Percentiles rank a stretch among this genome's conserved stretches.
phyloP scores from a whole-genome alignment of 2,329 filamentous ascomycete species.

The Pezicula neosporulosa region DNA sequence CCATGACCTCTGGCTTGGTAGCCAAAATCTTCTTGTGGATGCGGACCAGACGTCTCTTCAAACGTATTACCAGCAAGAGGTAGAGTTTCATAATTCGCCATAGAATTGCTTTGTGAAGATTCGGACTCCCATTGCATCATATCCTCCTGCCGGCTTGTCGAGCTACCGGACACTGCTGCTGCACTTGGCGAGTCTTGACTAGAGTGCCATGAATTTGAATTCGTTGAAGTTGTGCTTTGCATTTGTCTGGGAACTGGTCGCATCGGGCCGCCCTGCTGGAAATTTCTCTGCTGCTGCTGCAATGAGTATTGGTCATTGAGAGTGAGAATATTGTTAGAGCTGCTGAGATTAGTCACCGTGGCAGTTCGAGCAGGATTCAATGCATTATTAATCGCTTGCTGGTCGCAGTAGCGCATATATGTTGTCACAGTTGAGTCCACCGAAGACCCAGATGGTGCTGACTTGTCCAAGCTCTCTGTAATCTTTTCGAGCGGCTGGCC shows the following conservation, averaged over 20 bases:
- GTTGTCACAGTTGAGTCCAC: conserved; percentile 23
- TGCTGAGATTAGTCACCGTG: conserved; percentile 33
- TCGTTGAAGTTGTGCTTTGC: too few species aligned
- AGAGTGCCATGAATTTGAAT: too few species aligned
- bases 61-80: conserved; percentile 40
- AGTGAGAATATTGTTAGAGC: conserved; percentile 43
- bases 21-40: conserved; percentile 8
- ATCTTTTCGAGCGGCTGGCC: conserved; percentile 54
- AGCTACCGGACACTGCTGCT: too few species aligned
- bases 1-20: conserved; percentile 38
- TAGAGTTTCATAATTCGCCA: conserved; percentile 38
- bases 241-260: too few species aligned
- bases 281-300: neutral
- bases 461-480: conserved; percentile 47
- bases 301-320: conserved; percentile 36
- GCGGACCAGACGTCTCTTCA: conserved; percentile 3
- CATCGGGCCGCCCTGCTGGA: too few species aligned
- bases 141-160: too few species aligned
- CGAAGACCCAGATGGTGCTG: conserved; percentile 24
- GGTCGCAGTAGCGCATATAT: conserved; percentile 33
- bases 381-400: conserved; percentile 17
- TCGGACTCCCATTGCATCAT: conserved; percentile 15
- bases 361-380: conserved; percentile 31
- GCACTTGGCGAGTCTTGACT: too few species aligned
- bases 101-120: conserved; percentile 24